Percentiles rank a stretch among this genome's conserved stretches.
phyloP scores from a whole-genome alignment of 768 basidiomycete genomes.

The Pilatotrama ljubarskyi region DNA sequence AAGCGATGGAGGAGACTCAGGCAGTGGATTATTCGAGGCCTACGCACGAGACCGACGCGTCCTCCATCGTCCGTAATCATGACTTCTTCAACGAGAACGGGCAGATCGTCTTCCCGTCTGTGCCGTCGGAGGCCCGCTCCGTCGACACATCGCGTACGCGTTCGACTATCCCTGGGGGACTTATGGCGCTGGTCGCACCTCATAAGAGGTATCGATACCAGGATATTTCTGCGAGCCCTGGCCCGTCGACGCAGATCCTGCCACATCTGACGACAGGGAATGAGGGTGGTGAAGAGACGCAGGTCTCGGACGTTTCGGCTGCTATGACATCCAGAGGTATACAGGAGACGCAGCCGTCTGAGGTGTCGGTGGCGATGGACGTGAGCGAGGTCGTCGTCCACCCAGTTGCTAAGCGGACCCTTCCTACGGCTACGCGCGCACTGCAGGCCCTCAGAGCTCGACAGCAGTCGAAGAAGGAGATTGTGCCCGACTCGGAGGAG shows the following conservation, averaged over 20 bases:
- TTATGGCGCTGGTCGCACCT: slow-evolving; percentile 11
- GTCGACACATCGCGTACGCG: background rate
- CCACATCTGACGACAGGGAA: background rate
- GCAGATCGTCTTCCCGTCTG: slow-evolving; percentile 3
- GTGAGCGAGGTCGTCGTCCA: slow-evolving; percentile 4
- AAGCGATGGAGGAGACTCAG: background rate
- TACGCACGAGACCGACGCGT: background rate
- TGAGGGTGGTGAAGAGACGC: background rate
- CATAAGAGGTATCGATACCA: slow-evolving; percentile 18
- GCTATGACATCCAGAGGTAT: background rate
- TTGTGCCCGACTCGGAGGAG: slow-evolving; percentile 6
- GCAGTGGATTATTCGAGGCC: slow-evolving; percentile 1
- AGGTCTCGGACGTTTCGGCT: background rate
- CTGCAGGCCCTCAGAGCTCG: background rate
- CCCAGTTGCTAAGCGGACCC: background rate
- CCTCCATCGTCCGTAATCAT: background rate
- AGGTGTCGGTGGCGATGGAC: slow-evolving; percentile 4
- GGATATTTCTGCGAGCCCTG: background rate
- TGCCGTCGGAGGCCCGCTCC: slow-evolving; percentile 4
- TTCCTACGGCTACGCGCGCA: slow-evolving; percentile 1
- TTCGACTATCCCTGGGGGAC: background rate
- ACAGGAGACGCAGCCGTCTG: slow-evolving; percentile 29
- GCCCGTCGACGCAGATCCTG: background rate
- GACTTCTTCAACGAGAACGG: slow-evolving; percentile 10
- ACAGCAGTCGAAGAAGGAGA: background rate